Base-by-base conservation (phyloP, 2,329 filamentous ascomycete species). In the Monosporascus sp. region DNA sequence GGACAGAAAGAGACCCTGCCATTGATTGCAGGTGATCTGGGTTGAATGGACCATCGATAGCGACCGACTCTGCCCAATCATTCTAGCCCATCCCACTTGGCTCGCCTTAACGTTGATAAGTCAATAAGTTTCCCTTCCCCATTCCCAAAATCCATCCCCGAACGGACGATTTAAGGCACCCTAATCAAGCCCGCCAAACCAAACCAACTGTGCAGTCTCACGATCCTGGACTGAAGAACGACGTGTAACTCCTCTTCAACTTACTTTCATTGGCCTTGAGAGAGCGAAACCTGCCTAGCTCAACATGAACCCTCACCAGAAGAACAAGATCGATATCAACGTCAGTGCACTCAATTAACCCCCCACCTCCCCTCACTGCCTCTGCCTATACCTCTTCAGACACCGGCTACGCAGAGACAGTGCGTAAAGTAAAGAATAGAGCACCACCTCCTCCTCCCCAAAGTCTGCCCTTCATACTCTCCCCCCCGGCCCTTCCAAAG, bases 251-350 rank as follows among this genome's bases (percentile, higher is more conserved):
- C 18, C 39, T 43, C 8, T 5, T 20, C 17, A 43, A 6, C 18
- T 18, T 14, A 18, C 39, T 14, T 18, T 14, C 39, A 24, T 8
- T 43, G n/a, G 43, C 24, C 43, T 46, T n/a, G 24, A 31, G 24
- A 22, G 24, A 22, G 38, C 17, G 38, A 41, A 20, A 41, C 38
- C 2, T 18, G 18, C 18, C 18, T 41, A 8, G 22, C 14, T 57
- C 72, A 79, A 64, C 60, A 95, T 97, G 90, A 97, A 97, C 73
- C 93, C 93, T 64, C 90, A 92, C 72, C 90, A 97, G 81, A 92
- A 96, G 82, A 97, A 97, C 82, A 97, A 99, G 81, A 82, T 97
- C 67, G 94, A 99, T 75, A 82, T 97, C 75, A 92, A 83, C 79
- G 94, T 97, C 77, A 78, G 89, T 82, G 58, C 53, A 46, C 60